These are phyloP conservation scores for Aspergillus aculeatinus DNA, from an alignment of 2,329 filamentous ascomycete genomes.

Conservation along the genomic window DNA sequence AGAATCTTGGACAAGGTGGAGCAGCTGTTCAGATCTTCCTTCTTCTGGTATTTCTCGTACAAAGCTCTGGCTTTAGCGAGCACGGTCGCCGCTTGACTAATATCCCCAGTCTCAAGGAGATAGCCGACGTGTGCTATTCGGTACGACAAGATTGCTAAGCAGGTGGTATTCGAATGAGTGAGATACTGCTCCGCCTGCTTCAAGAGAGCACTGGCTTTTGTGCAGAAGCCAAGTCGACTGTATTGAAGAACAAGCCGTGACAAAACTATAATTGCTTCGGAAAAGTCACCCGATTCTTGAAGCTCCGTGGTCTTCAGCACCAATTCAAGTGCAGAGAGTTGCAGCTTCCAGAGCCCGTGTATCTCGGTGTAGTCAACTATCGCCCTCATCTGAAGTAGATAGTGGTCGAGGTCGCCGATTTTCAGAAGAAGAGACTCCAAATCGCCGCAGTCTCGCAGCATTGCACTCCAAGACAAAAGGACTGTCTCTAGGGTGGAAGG, in stretches of 20 bases:
- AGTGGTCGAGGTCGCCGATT: constrained; percentile 53
- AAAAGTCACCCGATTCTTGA: constrained; percentile 35
- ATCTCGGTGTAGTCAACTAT: constrained; percentile 59
- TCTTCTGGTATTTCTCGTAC: constrained; percentile 34
- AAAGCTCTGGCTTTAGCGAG: constrained; percentile 29
- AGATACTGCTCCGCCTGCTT: constrained; percentile 57
- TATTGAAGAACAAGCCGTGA: constrained; percentile 56
- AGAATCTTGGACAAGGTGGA: constrained; percentile 42
- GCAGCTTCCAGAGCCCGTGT: constrained; percentile 54
- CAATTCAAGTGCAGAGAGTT: constrained; percentile 51
- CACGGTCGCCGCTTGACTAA: constrained; percentile 56
- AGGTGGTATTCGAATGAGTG: constrained; percentile 40
- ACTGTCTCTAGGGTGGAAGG: constrained; percentile 28
- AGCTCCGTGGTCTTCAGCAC: constrained; percentile 51
- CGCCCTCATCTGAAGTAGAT: constrained; percentile 53
- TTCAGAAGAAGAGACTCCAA: constrained; percentile 42
- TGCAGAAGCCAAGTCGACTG: constrained; percentile 60
- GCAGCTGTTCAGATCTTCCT: constrained; percentile 32
- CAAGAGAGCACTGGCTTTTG: constrained; percentile 58
- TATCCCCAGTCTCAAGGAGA: constrained; percentile 64
- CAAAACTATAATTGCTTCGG: constrained; percentile 43
- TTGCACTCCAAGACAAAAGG: constrained; percentile 37
- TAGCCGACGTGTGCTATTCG: constrained; percentile 75
- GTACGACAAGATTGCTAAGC: constrained; percentile 55
- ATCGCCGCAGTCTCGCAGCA: constrained; percentile 47